Conservation (phyloP, 1,284 basidiomycete genomes). For the Moesziomyces globuligerus region DNA sequence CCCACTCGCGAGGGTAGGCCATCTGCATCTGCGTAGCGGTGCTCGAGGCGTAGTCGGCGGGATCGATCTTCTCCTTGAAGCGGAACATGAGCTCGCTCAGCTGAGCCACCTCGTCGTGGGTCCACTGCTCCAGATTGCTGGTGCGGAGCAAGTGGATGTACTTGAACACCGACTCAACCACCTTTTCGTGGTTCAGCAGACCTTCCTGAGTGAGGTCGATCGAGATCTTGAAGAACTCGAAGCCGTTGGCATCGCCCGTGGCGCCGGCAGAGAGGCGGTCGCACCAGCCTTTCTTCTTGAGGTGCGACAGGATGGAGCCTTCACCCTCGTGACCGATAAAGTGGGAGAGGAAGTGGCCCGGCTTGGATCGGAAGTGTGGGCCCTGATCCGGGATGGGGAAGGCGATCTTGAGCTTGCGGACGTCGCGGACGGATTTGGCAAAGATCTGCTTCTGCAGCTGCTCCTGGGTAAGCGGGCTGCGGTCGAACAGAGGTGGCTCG, state of each 20-base stretch:
- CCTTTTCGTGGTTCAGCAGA: constrained; percentile 84
- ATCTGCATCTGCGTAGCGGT: constrained; percentile 81
- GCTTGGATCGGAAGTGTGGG: constrained; percentile 81
- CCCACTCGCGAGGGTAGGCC: constrained; percentile 81
- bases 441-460: constrained; percentile 79
- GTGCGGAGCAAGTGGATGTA: constrained; percentile 87
- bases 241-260: constrained; percentile 77
- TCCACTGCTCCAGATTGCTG: constrained; percentile 75
- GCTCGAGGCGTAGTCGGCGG: constrained; percentile 82
- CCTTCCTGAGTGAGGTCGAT: constrained; percentile 85
- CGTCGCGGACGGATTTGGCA: constrained; percentile 89
- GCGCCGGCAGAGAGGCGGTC: constrained; percentile 81
- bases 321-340: constrained; percentile 96
- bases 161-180: constrained; percentile 81
- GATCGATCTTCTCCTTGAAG: constrained; percentile 85
- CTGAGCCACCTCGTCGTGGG: constrained; percentile 81
- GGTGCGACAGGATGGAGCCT: constrained; percentile 88
- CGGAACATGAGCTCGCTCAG: constrained; percentile 83
- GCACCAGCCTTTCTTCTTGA: constrained; percentile 92
- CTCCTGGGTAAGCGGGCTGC: constrained; percentile 74
- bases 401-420: constrained; percentile 85
- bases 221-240: constrained; percentile 88
- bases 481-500: constrained; percentile 75
- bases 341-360: constrained; percentile 82
- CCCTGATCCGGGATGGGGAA: constrained; percentile 78